A percentile compares a stretch with the other conserved stretches of the same genome.
phyloP scores from a whole-genome alignment of 805 yeast species.

The Hanseniaspora osmophila region DNA sequence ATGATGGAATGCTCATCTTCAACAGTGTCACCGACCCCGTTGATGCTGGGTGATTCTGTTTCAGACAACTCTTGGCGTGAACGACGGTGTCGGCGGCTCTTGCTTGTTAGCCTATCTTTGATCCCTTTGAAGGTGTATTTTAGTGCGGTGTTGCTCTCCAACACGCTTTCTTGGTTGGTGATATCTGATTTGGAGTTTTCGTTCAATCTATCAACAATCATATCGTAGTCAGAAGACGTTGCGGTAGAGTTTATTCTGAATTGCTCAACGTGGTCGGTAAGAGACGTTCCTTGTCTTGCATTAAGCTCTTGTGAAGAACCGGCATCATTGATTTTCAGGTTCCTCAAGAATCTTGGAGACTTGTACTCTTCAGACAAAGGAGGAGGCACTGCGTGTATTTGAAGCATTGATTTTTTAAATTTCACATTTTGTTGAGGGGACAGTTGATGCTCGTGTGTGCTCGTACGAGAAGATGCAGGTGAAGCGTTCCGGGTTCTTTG shows the following conservation, averaged over 20 bases:
- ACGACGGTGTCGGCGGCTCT: neutral
- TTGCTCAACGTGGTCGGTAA: neutral
- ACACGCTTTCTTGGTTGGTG: conserved; percentile 1
- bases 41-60: neutral
- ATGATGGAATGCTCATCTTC: conserved; percentile 16
- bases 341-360: conserved; percentile 3
- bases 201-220: conserved; percentile 4
- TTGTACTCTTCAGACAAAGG: conserved; percentile 3
- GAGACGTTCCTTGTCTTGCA: neutral
- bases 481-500: no score
- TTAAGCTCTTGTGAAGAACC: neutral
- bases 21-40: neutral
- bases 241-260: conserved; percentile 4
- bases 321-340: neutral
- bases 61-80: neutral
- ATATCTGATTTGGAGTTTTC: conserved; percentile 1
- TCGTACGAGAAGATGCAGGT: no score
- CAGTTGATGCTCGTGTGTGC: no score
- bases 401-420: neutral
- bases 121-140: conserved; percentile 1
- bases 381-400: conserved; percentile 3
- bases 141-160: conserved; percentile 1
- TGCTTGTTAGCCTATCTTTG: neutral
- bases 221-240: conserved; percentile 3
- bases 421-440: neutral